Base-by-base conservation (phyloP, 2,329 filamentous ascomycete species). In the Aureobasidium sp. region DNA sequence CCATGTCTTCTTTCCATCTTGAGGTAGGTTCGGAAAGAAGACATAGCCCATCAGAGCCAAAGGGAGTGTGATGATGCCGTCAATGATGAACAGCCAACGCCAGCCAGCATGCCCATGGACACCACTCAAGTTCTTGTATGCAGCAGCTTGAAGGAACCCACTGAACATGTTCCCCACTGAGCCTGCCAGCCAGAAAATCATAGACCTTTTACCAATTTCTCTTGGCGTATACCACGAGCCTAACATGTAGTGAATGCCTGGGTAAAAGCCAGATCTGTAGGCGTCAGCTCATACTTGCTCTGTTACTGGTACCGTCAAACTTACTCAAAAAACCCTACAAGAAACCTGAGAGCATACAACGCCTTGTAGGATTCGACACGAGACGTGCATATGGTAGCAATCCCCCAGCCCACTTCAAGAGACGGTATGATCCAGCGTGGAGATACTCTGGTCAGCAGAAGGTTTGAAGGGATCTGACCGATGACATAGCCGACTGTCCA, bases 141-240 rank as follows among this genome's bases (percentile, higher is more conserved):
- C 71, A 10, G 77, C 78, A 0, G 75, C 78, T 62, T 83, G 79
- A 54, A 84, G 76, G 63, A 83, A 81, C 1, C 80, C 81, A 16
- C 77, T 75, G 51, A 84, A 79, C 74, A 84, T 78, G 0, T 76
- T 81, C 0, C 80, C 81, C 0, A 78, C 79, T 2, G 82, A 68
- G 0, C 79, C 80, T 1, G 76, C 79, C 1, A 78, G 74, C 1
- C 79, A 81, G 63, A 84, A 84, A 49, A 85, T 76, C 6, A 78
- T 80, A 24, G 72, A 78, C 3, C 81, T 72, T 62, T 83, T 84
- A 3, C 79, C 80, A 0, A 84, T 74, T 63, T 84, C 80, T n/a
- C 71, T 68, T 47, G 75, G 72, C 0, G 74, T 82, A 61, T 83
- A 83, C 80, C 80, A 83, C 0, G 75, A 77, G 1, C 80, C 79